Base-by-base conservation (phyloP, 768 basidiomycete genomes). In the Boletales sp. region DNA sequence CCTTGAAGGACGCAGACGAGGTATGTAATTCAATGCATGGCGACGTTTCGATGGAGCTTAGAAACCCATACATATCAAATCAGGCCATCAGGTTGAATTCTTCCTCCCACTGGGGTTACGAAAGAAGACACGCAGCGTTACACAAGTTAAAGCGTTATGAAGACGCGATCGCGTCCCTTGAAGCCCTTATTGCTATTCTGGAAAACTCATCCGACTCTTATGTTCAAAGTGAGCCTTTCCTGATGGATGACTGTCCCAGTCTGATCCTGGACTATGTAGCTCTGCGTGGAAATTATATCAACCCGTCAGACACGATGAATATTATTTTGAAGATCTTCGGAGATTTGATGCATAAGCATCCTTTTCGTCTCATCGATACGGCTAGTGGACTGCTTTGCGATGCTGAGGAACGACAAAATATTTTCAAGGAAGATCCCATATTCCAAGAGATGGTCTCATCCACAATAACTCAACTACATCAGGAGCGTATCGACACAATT, bases 351-450 rank as follows among this genome's bases (percentile, higher is more conserved):
- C 15, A 18, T 15, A 12, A 51, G 6, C 44, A 36, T 4, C 59
- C 59, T 0, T 37, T 59, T 47, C 56, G 60, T 45, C 57, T 61
- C 35, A 52, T 61, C 15, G 60, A 61, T 39, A 62, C 60, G 8
- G 27, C 12, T 11, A 62, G 27, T 12, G 60, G 60, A 10, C 45
- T 10, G 1, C 47, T 61, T 17, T 61, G 60, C n/a, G 53, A 62
- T 11, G 48, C 43, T 2, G 56, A 61, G 8, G 35, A 47, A 21
- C 43, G 59, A 36, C 44, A 34, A 12, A 9, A 24, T 11, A 49
- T 61, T 30, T 61, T 61, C 32, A 29, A 18, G 13, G 18, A 51
- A 5, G 55, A 58, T 42, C 38, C 48, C 0, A 18, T 42, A 19
- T 58, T 61, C 12, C 32, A 48, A 19, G 43, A 58, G 18, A 17